A percentile compares a stretch with the other conserved stretches of the same genome.
Conservation (phyloP, 768 basidiomycete species). For the Hypholoma fasciculare region DNA sequence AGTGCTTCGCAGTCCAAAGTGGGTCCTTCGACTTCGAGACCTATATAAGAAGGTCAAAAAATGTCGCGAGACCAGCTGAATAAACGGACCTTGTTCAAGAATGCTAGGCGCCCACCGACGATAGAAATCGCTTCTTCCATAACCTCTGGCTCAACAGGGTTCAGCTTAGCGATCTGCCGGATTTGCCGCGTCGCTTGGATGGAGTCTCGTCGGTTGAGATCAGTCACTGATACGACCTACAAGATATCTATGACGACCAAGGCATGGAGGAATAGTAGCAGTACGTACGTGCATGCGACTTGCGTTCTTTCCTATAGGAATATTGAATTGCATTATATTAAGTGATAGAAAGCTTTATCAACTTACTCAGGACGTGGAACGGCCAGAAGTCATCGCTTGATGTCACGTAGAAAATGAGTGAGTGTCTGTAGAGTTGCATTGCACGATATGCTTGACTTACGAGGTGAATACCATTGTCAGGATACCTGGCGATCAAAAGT, state of each 20-base stretch:
- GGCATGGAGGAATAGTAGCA: not conserved
- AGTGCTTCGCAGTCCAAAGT: conserved; percentile 58
- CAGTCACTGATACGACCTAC: conserved; percentile 70
- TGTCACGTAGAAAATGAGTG: conserved; percentile 6
- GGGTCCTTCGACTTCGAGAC: conserved; percentile 63
- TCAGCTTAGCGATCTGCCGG: conserved; percentile 40
- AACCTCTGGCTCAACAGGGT: conserved; percentile 29
- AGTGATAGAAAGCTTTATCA: conserved; percentile 10
- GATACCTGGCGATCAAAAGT: conserved; percentile 45
- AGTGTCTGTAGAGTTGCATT: conserved; percentile 5
- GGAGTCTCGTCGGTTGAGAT: conserved; percentile 63
- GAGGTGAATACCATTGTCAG: conserved; percentile 78
- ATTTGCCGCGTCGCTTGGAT: conserved; percentile 55
- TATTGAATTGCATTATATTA: conserved; percentile 7
- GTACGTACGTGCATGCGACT: conserved; percentile 67
- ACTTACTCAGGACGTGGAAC: conserved; percentile 64
- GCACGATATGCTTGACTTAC: conserved; percentile 35
- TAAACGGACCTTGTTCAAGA: conserved; percentile 55
- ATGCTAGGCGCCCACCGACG: conserved; percentile 81
- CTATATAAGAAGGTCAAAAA: conserved; percentile 19
- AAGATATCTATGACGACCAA: not conserved
- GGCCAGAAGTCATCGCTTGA: conserved; percentile 85
- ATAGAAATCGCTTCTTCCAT: conserved; percentile 51
- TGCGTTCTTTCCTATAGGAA: conserved; percentile 58
- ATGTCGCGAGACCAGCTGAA: not conserved